Conservation (phyloP, 306 rosid genomes). For the Begonia peltatifolia region DNA sequence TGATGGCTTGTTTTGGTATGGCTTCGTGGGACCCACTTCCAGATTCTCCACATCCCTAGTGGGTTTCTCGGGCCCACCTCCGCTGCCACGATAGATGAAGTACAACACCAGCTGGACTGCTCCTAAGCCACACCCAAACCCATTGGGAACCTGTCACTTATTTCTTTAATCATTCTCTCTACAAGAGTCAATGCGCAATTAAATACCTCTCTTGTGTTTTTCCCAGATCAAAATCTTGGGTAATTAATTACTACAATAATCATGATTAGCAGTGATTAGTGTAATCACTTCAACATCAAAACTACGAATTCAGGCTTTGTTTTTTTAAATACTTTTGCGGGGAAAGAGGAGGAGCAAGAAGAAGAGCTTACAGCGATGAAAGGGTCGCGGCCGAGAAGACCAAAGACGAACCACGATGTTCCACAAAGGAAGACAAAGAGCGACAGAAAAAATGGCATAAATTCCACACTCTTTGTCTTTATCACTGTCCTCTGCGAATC, state of each 20-base stretch:
- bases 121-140: slow-evolving; percentile 59
- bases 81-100: slow-evolving; percentile 39
- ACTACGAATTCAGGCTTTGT: no score
- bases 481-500: slow-evolving; percentile 66
- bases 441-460: slow-evolving; percentile 85
- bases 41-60: slow-evolving; percentile 1
- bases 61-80: slow-evolving; percentile 17
- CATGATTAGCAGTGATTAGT: no score
- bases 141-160: slow-evolving; percentile 51
- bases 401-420: slow-evolving; percentile 75
- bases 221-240: background rate
- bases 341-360: background rate
- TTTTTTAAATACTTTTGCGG: no score
- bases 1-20: slow-evolving; percentile 18
- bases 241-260: no score
- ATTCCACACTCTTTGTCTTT: slow-evolving; percentile 70
- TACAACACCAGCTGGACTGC: slow-evolving; percentile 53
- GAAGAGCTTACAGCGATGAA: slow-evolving; percentile 46
- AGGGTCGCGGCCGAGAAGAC: slow-evolving; percentile 76
- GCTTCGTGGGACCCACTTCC: slow-evolving; percentile 46
- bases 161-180: no score
- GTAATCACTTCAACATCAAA: no score
- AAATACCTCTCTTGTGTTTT: background rate
- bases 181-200: no score
- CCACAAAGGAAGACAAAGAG: slow-evolving; percentile 80